These are phyloP conservation scores for Starmerella vaccinii DNA, from an alignment of 805 yeast species.

Conservation along the genomic window DNA sequence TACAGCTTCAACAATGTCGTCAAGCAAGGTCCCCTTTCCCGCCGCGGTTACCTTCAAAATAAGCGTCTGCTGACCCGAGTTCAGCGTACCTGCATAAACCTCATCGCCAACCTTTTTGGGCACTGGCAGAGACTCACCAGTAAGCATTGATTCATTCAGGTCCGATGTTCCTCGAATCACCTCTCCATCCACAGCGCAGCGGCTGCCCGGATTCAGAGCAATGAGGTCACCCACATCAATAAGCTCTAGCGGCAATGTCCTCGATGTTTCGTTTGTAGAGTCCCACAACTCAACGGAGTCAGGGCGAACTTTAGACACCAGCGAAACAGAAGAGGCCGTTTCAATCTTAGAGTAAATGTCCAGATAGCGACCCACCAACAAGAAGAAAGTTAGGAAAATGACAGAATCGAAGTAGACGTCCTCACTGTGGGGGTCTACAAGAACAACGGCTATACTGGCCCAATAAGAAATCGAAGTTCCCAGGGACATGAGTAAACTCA, in stretches of 20 bases:
- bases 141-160: slow-evolving; percentile 79
- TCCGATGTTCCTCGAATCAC: slow-evolving; percentile 61
- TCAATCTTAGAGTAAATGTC: slow-evolving; percentile 58
- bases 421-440: slow-evolving; percentile 34
- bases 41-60: slow-evolving; percentile 47
- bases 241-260: slow-evolving; percentile 27
- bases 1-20: slow-evolving; percentile 59
- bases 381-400: slow-evolving; percentile 60
- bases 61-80: slow-evolving; percentile 46
- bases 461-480: slow-evolving; percentile 67
- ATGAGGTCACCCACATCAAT: slow-evolving; percentile 85
- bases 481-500: slow-evolving; percentile 60
- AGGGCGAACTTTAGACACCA: slow-evolving; percentile 44
- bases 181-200: slow-evolving; percentile 67
- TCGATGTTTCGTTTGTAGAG: neutral
- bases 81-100: slow-evolving; percentile 62
- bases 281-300: slow-evolving; percentile 31
- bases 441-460: slow-evolving; percentile 51
- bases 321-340: slow-evolving; percentile 55
- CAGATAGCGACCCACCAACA: slow-evolving; percentile 58
- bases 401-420: slow-evolving; percentile 73
- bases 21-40: slow-evolving; percentile 56
- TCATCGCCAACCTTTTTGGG: slow-evolving; percentile 51
- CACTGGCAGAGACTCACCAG: slow-evolving; percentile 70
- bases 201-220: slow-evolving; percentile 32